These are phyloP conservation scores for Neurospora sublineolata DNA, from an alignment of 495 filamentous ascomycete genomes.

Conservation along the genomic window DNA sequence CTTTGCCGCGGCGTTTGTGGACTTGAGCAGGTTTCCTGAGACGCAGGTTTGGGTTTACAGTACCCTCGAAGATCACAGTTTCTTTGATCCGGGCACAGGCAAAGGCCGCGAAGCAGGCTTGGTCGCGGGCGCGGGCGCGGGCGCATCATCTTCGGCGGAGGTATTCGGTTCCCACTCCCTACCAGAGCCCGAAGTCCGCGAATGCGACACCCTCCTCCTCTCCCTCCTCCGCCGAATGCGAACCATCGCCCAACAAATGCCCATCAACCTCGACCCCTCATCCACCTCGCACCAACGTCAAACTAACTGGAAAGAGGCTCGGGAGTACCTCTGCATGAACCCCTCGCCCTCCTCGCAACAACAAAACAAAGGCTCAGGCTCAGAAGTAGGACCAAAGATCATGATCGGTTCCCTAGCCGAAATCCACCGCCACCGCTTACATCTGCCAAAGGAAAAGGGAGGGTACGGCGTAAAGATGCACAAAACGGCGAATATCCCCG, in stretches of 20 bases:
- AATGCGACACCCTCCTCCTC: no score
- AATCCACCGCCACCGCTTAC: conserved; percentile 5
- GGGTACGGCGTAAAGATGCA: conserved; percentile 7
- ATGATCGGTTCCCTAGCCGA: conserved; percentile 28
- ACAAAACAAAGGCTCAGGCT: no score
- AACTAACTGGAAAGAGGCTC: neutral
- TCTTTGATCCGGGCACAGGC: neutral
- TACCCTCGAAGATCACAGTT: conserved; percentile 33
- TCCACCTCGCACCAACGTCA: neutral
- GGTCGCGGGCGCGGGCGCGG: no score
- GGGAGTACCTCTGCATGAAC: neutral
- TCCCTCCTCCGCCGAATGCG: conserved; percentile 2
- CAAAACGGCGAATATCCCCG: conserved; percentile 5
- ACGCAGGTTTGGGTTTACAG: conserved; percentile 52
- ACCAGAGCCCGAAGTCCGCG: no score
- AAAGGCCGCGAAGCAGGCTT: no score
- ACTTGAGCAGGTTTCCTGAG: conserved; percentile 44
- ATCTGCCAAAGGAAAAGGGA: neutral
- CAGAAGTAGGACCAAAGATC: conserved; percentile 1
- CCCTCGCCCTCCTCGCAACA: no score
- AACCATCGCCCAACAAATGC: neutral
- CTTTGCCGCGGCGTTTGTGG: conserved; percentile 45
- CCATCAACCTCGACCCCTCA: neutral
- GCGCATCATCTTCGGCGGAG: fast-evolving
- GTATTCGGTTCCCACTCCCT: neutral